Evolutionary conservation across 257 asterid species (phyloP).

Genomic region (Galeopsis tetrahit): DNA sequence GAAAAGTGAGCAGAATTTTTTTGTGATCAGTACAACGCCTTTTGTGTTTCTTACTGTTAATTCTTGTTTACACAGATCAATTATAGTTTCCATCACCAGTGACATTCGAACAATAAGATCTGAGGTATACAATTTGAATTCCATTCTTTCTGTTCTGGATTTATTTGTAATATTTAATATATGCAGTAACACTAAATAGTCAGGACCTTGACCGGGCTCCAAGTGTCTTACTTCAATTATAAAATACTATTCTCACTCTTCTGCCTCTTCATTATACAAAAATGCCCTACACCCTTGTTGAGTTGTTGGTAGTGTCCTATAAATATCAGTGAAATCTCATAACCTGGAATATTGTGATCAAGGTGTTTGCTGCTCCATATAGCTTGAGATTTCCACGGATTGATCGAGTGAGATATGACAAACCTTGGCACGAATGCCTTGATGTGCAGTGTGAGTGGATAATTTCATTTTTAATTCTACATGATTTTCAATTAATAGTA

Average conservation of each 20-base stretch:
- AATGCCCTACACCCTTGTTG: slow-evolving; percentile 16
- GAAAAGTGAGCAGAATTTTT: slow-evolving; percentile 66
- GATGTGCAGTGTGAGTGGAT: slow-evolving; percentile 83
- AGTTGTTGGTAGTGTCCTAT: slow-evolving; percentile 5
- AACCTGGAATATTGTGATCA: slow-evolving; percentile 34
- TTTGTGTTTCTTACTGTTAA: slow-evolving; percentile 37
- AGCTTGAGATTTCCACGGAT: slow-evolving; percentile 98
- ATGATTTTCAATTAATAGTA: slow-evolving; percentile 28
- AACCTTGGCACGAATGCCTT: slow-evolving; percentile 98
- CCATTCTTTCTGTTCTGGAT: slow-evolving; percentile 22
- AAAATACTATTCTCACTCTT: slow-evolving; percentile 3
- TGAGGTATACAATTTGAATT: slow-evolving; percentile 59
- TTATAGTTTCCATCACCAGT: slow-evolving; percentile 88
- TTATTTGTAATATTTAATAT: not conserved
- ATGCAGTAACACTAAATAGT: slow-evolving; percentile 6
- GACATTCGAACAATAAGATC: slow-evolving; percentile 95
- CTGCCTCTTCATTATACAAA: slow-evolving; percentile 12
- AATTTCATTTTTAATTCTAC: slow-evolving; percentile 24
- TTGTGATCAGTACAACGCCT: slow-evolving; percentile 6
- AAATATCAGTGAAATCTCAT: slow-evolving; percentile 25
- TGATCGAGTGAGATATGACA: slow-evolving; percentile 91
- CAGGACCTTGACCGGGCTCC: slow-evolving; percentile 18
- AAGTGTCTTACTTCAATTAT: not conserved
- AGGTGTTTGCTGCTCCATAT: slow-evolving; percentile 99
- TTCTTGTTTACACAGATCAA: slow-evolving; percentile 59